Evolutionary conservation across 805 yeast genomes (phyloP).

Genomic region (Candida arabinofermentans): DNA sequence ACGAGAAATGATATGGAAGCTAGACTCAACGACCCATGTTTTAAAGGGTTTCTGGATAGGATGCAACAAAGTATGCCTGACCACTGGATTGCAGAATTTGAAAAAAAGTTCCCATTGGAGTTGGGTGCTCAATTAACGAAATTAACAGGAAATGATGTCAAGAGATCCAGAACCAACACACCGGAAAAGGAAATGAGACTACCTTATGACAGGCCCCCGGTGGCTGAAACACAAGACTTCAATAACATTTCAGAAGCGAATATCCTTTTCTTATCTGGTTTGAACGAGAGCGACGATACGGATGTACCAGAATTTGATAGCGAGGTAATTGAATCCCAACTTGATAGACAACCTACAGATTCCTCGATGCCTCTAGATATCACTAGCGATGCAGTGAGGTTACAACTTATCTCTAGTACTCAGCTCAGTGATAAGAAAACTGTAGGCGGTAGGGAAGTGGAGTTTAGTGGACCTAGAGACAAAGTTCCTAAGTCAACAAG

Average conservation of each 20-base stretch:
- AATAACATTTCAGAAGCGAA: not conserved
- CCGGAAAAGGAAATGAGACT: not conserved
- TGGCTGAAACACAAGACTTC: not conserved
- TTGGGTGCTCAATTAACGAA: not conserved
- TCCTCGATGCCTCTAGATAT: too few species aligned
- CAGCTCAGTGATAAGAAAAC: too few species aligned
- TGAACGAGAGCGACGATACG: not conserved
- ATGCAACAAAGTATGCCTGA: constrained; percentile 10
- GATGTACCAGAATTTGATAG: not conserved
- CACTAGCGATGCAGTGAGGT: too few species aligned
- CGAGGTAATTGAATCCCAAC: too few species aligned
- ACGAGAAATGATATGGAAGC: constrained; percentile 6
- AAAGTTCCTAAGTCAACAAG: too few species aligned
- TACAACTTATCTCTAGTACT: too few species aligned
- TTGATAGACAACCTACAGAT: too few species aligned
- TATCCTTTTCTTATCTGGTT: not conserved
- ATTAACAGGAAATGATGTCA: not conserved
- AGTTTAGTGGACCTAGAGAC: too few species aligned
- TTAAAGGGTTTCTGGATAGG: constrained; percentile 16
- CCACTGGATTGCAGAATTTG: constrained; percentile 11
- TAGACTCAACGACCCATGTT: constrained; percentile 9
- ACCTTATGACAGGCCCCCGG: not conserved
- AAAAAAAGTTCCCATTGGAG: not conserved
- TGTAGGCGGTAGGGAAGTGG: too few species aligned
- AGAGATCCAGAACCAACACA: not conserved